Conservation (phyloP, 2,329 filamentous ascomycete species). For the Botrytis sinoallii region DNA sequence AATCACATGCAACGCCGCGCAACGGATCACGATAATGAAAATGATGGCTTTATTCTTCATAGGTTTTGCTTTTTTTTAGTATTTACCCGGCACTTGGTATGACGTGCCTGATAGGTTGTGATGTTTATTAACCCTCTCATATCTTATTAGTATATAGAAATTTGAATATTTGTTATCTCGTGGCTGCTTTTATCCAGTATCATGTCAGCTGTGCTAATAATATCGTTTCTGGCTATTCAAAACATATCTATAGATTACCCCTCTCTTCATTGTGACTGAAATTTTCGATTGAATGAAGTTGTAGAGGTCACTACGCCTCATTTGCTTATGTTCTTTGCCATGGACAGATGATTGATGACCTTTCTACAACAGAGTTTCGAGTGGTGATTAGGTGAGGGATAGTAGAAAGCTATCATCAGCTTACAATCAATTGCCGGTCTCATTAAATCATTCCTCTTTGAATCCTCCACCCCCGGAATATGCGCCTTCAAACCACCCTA, state of each 20-base stretch:
- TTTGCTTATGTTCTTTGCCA: not conserved
- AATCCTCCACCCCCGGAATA: not conserved
- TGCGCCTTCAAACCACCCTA: not conserved
- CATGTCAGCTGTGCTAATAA: not conserved
- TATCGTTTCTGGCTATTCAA: not conserved
- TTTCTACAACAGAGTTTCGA: not conserved
- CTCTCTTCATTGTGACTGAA: not conserved
- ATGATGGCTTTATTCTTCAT: not conserved
- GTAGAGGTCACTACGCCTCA: not conserved
- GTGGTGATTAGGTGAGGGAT: not conserved
- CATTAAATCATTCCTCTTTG: not conserved
- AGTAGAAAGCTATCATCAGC: not conserved
- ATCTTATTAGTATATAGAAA: not conserved
- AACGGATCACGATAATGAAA: not conserved
- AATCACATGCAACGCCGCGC: not conserved
- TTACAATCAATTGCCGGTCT: not conserved
- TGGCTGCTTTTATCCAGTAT: not conserved
- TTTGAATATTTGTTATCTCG: not conserved
- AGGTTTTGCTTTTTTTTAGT: not conserved
- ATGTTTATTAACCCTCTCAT: not conserved
- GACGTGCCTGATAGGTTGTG: not conserved
- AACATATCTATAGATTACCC: not conserved
- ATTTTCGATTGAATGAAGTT: not conserved
- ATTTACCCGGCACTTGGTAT: not conserved
- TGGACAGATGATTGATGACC: not conserved